Evolutionary conservation across 2,329 filamentous ascomycete species (phyloP).

Genomic region (Hymenoscyphus repandus): DNA sequence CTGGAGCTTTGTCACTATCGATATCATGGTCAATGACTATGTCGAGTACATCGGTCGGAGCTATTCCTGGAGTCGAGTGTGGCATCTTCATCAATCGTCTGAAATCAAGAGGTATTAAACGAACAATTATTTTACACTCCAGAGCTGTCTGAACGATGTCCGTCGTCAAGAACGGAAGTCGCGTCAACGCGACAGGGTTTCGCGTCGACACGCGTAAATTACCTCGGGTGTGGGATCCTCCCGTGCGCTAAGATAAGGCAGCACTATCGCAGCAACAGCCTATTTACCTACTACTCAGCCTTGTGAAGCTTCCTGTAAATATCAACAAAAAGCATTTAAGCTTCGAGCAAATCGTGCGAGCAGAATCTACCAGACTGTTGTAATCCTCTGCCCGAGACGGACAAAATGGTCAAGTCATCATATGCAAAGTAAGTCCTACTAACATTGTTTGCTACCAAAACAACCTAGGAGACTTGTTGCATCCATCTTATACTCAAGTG

Average conservation of each 20-base stretch:
- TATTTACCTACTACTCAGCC: background rate
- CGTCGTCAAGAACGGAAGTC: background rate
- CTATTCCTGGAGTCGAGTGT: background rate
- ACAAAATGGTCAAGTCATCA: background rate
- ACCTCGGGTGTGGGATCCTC: too few species aligned
- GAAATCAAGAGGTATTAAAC: too few species aligned
- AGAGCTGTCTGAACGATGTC: too few species aligned
- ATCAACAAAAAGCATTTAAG: too few species aligned
- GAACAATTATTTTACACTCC: too few species aligned
- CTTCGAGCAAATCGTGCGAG: too few species aligned
- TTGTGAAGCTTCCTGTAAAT: background rate
- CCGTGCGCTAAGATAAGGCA: background rate
- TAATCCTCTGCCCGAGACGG: background rate
- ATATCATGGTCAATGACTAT: background rate
- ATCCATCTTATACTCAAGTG: too few species aligned
- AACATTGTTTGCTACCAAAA: too few species aligned
- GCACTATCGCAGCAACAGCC: too few species aligned
- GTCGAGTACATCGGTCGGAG: background rate
- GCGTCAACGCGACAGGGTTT: background rate
- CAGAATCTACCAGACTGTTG: too few species aligned
- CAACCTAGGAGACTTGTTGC: too few species aligned
- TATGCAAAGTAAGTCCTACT: slow-evolving; percentile 5
- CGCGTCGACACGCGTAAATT: background rate
- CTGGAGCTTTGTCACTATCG: too few species aligned
- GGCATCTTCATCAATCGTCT: background rate